Conservation (phyloP, 169 alveolate species). For the Cystoisospora suis region DNA sequence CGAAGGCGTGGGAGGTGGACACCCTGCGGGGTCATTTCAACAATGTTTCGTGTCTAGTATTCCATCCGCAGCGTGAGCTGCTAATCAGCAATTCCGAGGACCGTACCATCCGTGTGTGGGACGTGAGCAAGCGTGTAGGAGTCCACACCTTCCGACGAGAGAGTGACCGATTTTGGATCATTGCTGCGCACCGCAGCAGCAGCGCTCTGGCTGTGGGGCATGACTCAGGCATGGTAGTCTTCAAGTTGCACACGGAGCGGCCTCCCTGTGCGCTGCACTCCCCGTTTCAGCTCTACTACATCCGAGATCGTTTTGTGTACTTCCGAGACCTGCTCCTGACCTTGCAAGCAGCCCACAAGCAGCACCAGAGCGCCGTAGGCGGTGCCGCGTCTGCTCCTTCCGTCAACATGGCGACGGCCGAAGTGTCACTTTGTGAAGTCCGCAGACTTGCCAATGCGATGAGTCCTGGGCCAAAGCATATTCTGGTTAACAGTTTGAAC, state of each 20-base stretch:
- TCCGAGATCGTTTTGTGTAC: constrained; percentile 51
- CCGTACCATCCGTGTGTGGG: constrained; percentile 94
- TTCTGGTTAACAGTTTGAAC: constrained; percentile 59
- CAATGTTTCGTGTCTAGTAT: constrained; percentile 92
- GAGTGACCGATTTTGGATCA: constrained; percentile 91
- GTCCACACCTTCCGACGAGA: constrained; percentile 88
- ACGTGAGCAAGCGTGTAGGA: constrained; percentile 87
- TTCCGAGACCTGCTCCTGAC: constrained; percentile 42
- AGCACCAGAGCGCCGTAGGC: not conserved
- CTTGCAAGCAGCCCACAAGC: constrained; percentile 11
- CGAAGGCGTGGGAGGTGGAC: constrained; percentile 94
- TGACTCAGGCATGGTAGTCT: constrained; percentile 89
- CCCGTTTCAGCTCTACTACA: constrained; percentile 43
- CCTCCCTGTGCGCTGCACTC: constrained; percentile 70
- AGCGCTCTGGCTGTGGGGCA: constrained; percentile 92
- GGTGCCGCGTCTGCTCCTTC: not conserved
- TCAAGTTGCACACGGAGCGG: constrained; percentile 90
- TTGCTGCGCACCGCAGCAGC: constrained; percentile 87
- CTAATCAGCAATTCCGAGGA: constrained; percentile 92
- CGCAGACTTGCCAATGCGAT: constrained; percentile 68
- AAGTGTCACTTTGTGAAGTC: constrained; percentile 51
- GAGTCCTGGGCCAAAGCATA: constrained; percentile 51
- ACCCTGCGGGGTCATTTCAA: constrained; percentile 92
- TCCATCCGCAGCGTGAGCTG: constrained; percentile 91
- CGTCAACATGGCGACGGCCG: not conserved